These are phyloP conservation scores for Datura wrightii DNA, from an alignment of 257 asterid genomes.

Conservation along the genomic window DNA sequence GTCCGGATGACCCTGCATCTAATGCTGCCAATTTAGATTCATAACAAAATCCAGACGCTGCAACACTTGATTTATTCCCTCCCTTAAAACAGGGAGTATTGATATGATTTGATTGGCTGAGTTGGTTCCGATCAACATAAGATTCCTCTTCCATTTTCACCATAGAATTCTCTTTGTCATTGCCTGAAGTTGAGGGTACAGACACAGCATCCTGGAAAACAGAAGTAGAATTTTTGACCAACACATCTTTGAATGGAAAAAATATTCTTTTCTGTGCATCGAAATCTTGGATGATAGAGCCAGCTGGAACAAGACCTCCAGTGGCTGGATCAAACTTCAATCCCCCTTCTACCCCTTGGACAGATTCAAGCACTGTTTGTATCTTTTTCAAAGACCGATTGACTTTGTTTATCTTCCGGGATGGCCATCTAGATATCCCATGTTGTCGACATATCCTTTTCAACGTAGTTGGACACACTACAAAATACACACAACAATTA, in stretches of 20 bases:
- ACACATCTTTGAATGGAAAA: constrained; percentile 36
- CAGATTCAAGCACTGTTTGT: constrained; percentile 80
- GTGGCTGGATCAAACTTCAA: constrained; percentile 65
- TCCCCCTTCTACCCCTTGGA: constrained; percentile 82
- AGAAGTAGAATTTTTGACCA: constrained; percentile 39
- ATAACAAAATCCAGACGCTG: constrained; percentile 27
- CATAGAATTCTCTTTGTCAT: constrained; percentile 40
- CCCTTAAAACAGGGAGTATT: constrained; percentile 26
- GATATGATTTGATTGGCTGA: constrained; percentile 29
- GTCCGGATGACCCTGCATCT: constrained; percentile 39
- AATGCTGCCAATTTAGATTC: constrained; percentile 43
- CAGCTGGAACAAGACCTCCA: constrained; percentile 56
- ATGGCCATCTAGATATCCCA: constrained; percentile 95
- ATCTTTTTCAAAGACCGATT: constrained; percentile 83
- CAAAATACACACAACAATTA: constrained; percentile 29
- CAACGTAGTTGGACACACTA: constrained; percentile 95
- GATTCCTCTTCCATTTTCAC: constrained; percentile 65
- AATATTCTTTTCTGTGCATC: constrained; percentile 38
- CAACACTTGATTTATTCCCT: constrained; percentile 30
- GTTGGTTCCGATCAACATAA: constrained; percentile 41
- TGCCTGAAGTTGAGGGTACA: constrained; percentile 40
- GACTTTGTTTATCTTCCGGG: constrained; percentile 87
- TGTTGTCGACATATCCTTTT: constrained; percentile 91
- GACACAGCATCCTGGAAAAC: constrained; percentile 34
- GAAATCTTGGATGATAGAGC: constrained; percentile 53